Conservation (phyloP, 2,329 filamentous ascomycete species). For the Clarireedia sp. region DNA sequence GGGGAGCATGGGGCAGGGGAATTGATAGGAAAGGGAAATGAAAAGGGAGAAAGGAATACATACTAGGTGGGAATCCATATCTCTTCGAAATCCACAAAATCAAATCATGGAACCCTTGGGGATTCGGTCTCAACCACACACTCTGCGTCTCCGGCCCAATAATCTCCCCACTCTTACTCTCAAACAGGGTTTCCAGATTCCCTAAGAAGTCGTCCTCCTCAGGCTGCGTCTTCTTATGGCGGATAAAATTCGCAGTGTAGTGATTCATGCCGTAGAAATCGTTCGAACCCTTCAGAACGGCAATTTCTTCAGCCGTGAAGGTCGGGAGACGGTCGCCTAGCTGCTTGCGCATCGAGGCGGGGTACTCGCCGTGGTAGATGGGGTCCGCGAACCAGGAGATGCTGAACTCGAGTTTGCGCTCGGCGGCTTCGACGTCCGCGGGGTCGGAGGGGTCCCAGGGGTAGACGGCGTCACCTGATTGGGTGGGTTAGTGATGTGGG, state of each 20-base stretch:
- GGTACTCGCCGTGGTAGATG: slow-evolving; percentile 78
- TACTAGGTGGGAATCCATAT: slow-evolving; percentile 41
- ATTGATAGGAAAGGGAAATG: too few relatives aligned
- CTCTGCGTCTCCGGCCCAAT: slow-evolving; percentile 80
- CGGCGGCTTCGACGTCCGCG: slow-evolving; percentile 63
- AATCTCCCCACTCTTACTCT: slow-evolving; percentile 62
- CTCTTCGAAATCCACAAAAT: slow-evolving; percentile 70
- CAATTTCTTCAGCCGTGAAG: slow-evolving; percentile 64
- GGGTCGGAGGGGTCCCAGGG: slow-evolving; percentile 76
- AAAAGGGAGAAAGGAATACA: not conserved
- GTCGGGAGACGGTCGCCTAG: slow-evolving; percentile 68
- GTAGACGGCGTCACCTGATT: slow-evolving; percentile 63
- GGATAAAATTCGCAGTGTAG: slow-evolving; percentile 84
- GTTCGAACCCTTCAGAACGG: slow-evolving; percentile 75
- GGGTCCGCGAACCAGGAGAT: slow-evolving; percentile 87
- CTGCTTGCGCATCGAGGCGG: slow-evolving; percentile 74
- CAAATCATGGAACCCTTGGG: slow-evolving; percentile 68
- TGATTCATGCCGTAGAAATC: slow-evolving; percentile 96
- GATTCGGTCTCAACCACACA: slow-evolving; percentile 70
- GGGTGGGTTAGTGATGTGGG: not conserved
- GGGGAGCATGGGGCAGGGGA: not conserved
- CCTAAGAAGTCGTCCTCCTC: slow-evolving; percentile 62
- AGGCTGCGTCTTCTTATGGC: slow-evolving; percentile 55
- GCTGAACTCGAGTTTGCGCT: slow-evolving; percentile 78
- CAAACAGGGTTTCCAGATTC: slow-evolving; percentile 64